A percentile compares a stretch with the other conserved stretches of the same genome.
These are phyloP conservation scores for Pyrenophora seminiperda DNA, from an alignment of 2,329 filamentous ascomycete genomes.

Conservation along the genomic window DNA sequence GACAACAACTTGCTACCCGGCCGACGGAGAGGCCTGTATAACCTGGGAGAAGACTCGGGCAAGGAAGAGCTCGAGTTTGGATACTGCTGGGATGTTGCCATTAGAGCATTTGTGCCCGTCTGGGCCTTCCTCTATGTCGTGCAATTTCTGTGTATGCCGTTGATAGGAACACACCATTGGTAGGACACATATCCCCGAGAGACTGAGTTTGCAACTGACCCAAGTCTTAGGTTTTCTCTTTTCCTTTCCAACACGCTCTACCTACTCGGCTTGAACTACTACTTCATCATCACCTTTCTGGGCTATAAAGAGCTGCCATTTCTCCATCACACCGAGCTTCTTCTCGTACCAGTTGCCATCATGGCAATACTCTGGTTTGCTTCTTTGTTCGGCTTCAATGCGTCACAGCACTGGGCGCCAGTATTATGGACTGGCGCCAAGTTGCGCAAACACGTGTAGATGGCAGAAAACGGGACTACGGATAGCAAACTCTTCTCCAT, in stretches of 20 bases:
- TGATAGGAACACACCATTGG: slow-evolving; percentile 62
- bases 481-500: neutral
- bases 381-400: slow-evolving; percentile 58
- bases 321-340: slow-evolving; percentile 68
- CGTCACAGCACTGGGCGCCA: slow-evolving; percentile 57
- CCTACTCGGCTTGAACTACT: slow-evolving; percentile 68
- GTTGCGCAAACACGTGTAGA: slow-evolving; percentile 49
- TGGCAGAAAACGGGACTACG: neutral
- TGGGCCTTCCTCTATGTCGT: slow-evolving; percentile 70
- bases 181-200: slow-evolving; percentile 16
- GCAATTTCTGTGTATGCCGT: slow-evolving; percentile 69
- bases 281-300: slow-evolving; percentile 70
- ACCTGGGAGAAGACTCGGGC: slow-evolving; percentile 54
- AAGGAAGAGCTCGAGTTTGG: slow-evolving; percentile 69
- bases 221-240: slow-evolving; percentile 53
- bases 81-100: slow-evolving; percentile 73
- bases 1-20: slow-evolving; percentile 59
- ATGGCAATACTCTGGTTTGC: slow-evolving; percentile 64
- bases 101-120: slow-evolving; percentile 69
- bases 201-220: neutral
- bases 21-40: slow-evolving; percentile 62
- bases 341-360: slow-evolving; percentile 66
- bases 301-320: slow-evolving; percentile 73
- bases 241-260: slow-evolving; percentile 70
- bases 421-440: slow-evolving; percentile 57